phyloP scores from a whole-genome alignment of 2,329 filamentous ascomycete genomes.

The Penicillium nordicum region DNA sequence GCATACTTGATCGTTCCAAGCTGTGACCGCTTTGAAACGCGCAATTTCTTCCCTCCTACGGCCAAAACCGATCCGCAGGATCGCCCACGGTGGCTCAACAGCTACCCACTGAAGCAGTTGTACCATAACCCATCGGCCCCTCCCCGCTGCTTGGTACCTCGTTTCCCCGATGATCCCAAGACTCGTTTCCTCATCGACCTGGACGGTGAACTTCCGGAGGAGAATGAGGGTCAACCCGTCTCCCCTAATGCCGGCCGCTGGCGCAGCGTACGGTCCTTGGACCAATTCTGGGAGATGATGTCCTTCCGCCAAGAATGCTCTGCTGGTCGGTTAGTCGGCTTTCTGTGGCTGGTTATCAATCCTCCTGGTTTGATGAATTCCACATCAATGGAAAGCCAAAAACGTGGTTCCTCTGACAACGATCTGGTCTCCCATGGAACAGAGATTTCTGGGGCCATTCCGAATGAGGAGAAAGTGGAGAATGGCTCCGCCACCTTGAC shows the following conservation, averaged over 20 bases:
- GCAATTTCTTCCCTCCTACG: conserved; percentile 68
- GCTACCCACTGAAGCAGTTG: conserved; percentile 71
- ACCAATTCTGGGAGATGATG: conserved; percentile 99
- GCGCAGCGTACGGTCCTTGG: conserved; percentile 77
- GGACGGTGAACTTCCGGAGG: conserved; percentile 69
- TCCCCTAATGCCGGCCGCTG: conserved; percentile 62
- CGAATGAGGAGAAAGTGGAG: not conserved
- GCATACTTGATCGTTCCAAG: conserved; percentile 87
- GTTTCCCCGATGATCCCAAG: conserved; percentile 94
- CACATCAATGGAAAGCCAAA: conserved; percentile 31
- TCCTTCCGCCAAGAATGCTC: conserved; percentile 94
- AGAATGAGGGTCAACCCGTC: conserved; percentile 25
- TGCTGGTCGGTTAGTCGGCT: conserved; percentile 85
- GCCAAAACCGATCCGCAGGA: conserved; percentile 39
- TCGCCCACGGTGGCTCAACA: conserved; percentile 51
- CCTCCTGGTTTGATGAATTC: conserved; percentile 51
- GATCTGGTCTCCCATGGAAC: not conserved
- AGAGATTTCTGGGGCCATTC: not conserved
- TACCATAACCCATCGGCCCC: conserved; percentile 66
- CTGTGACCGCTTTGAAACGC: conserved; percentile 74
- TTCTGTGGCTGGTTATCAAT: conserved; percentile 84
- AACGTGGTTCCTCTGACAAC: not conserved
- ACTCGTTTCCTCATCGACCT: conserved; percentile 83
- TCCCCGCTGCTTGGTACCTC: conserved; percentile 79
- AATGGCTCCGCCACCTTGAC: not conserved